phyloP scores from a whole-genome alignment of 2,329 filamentous ascomycete genomes.

The Fusarium proliferatum region DNA sequence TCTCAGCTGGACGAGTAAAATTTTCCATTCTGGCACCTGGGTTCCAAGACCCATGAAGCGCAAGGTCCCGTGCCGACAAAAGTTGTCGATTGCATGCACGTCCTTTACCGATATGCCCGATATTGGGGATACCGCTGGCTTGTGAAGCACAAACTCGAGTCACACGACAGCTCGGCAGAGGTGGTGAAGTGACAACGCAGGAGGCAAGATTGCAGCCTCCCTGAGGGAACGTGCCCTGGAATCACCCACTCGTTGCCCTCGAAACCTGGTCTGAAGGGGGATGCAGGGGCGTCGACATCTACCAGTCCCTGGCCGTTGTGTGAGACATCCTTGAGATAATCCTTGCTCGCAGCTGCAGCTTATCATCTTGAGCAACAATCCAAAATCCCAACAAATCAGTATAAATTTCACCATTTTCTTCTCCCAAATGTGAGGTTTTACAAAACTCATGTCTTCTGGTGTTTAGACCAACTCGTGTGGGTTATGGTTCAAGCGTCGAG shows the following conservation, averaged over 20 bases:
- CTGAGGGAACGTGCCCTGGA: conserved; percentile 10
- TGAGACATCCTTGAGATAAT: conserved; percentile 32
- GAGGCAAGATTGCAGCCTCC: conserved; percentile 26
- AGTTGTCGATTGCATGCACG: conserved; percentile 10
- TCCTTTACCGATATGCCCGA: background rate
- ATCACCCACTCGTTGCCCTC: conserved; percentile 26
- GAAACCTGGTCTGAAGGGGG: conserved; percentile 21
- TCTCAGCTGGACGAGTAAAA: conserved; percentile 16
- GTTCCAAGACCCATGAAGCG: conserved; percentile 6
- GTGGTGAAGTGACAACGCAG: conserved; percentile 22
- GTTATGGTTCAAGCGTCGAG: conserved; percentile 11
- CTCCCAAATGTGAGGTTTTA: background rate
- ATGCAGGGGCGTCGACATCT: conserved; percentile 27
- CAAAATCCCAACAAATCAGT: background rate
- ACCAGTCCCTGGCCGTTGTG: conserved; percentile 21
- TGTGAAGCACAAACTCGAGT: conserved; percentile 5
- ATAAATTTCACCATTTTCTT: background rate
- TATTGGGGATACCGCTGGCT: conserved; percentile 1
- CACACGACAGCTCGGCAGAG: conserved; percentile 5
- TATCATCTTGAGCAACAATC: background rate
- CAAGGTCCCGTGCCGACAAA: conserved; percentile 16
- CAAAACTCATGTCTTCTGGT: background rate
- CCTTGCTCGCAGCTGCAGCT: conserved; percentile 15
- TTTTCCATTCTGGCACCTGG: conserved; percentile 26
- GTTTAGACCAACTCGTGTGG: conserved; percentile 2